Percentiles rank a stretch among this genome's conserved stretches.
Conservation (phyloP, 1,284 basidiomycete genomes). For the Tilletia indica region DNA sequence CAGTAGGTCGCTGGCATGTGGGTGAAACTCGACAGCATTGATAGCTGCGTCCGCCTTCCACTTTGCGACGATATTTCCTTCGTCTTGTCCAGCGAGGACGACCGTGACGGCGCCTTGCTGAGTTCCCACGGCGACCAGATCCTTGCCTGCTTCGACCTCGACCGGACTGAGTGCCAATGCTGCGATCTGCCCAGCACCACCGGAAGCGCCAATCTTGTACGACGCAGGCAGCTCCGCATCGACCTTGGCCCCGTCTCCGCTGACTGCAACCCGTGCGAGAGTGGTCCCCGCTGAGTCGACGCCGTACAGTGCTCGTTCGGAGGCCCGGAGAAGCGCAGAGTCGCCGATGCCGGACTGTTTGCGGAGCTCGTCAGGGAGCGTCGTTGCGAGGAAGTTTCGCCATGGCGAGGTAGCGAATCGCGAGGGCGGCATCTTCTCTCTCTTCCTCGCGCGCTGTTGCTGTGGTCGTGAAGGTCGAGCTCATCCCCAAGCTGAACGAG, state of each 20-base stretch:
- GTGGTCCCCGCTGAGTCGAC: slow-evolving; percentile 9
- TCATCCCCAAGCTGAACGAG: too few species aligned
- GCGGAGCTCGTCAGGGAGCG: neutral
- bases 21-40: neutral
- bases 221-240: neutral
- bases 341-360: slow-evolving; percentile 9
- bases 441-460: too few species aligned
- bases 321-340: neutral
- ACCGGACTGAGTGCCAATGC: slow-evolving; percentile 3
- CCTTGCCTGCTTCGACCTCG: neutral
- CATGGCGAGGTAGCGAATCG: slow-evolving; percentile 10
- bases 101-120: slow-evolving; percentile 6
- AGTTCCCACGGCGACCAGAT: slow-evolving; percentile 7
- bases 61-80: neutral
- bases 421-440: slow-evolving; percentile 15
- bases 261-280: neutral
- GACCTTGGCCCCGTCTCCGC: neutral
- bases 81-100: neutral
- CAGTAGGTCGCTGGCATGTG: slow-evolving; percentile 4
- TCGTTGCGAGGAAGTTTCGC: slow-evolving; percentile 3
- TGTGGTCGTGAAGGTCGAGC: too few species aligned
- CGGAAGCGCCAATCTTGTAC: slow-evolving; percentile 9
- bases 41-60: neutral
- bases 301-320: neutral
- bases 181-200: neutral